Base-by-base conservation (phyloP, 768 basidiomycete species). In the Basidioascus undulatus region DNA sequence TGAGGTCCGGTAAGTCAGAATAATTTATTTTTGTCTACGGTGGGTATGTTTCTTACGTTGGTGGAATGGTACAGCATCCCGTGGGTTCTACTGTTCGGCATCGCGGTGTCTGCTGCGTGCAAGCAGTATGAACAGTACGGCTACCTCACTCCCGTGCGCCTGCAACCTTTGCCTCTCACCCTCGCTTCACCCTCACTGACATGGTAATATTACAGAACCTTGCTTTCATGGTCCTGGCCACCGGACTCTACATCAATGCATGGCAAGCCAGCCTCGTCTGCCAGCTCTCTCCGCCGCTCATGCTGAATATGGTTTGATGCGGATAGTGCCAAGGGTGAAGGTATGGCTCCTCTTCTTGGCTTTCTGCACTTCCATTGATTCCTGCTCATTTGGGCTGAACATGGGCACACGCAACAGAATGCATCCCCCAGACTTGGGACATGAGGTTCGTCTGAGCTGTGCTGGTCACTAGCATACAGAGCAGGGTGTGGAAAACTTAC, bases 371-470 rank as follows among this genome's bases (percentile, higher is more conserved):
- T 20, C 8, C 18, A 20, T 35, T 10, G 34, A 10, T 32, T 32
- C 30, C 30, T 19, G 20, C 34, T 35, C 15, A 35, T 30, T 30
- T n/a, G n/a, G n/a, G 15, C 10, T 11, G 20, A 25, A 37, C 18
- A 6, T 46, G 51, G 36, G 51, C 49, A 12, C 44, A 56, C 42
- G 56, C 50, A 21, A 54, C 89, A 52, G 84, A 89, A 53, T 84
- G 80, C 52, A 84, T 87, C 46, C 82, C 83, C 6, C 82, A 89
- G 58, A 87, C 84, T 2, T 96, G 92, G 89, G 92, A 94, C 43
- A 30, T n/a, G n/a, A n/a, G n/a, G n/a, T n/a, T n/a, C n/a, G n/a
- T n/a, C n/a, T n/a, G n/a, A n/a, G n/a, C n/a, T n/a, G n/a, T n/a
- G n/a, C n/a, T n/a, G n/a, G n/a, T n/a, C n/a, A n/a, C n/a, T n/a